A percentile compares a stretch with the other conserved stretches of the same genome.
phyloP scores from a whole-genome alignment of 75 land plant genomes.

The Pinus albicaulis region DNA sequence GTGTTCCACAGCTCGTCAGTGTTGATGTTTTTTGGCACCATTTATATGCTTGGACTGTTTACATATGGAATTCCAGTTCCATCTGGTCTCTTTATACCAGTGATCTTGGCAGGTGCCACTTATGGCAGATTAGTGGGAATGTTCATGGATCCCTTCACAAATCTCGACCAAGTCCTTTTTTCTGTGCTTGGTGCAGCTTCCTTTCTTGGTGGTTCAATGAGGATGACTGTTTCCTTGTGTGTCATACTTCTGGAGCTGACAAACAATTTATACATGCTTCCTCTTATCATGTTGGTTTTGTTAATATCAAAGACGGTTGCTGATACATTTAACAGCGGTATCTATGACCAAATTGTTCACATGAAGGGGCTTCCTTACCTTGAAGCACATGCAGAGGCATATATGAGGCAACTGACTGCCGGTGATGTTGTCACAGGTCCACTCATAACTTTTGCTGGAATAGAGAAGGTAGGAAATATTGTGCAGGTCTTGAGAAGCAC shows the following conservation, averaged over 20 bases:
- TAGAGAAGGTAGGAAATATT: constrained; percentile 73
- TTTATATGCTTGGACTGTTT: constrained; percentile 65
- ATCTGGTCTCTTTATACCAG: constrained; percentile 81
- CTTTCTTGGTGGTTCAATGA: constrained; percentile 95
- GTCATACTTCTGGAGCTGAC: constrained; percentile 92
- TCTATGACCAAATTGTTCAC: constrained; percentile 73
- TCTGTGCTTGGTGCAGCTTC: constrained; percentile 93
- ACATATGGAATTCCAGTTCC: constrained; percentile 91
- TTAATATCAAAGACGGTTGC: constrained; percentile 89
- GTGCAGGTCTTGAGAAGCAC: constrained; percentile 60
- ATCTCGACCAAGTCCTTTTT: constrained; percentile 77
- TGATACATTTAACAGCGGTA: constrained; percentile 71
- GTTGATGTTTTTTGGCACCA: constrained; percentile 58
- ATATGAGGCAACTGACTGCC: constrained; percentile 85
- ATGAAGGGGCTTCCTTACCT: constrained; percentile 82
- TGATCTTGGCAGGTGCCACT: constrained; percentile 80
- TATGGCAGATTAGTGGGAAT: constrained; percentile 87
- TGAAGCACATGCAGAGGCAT: constrained; percentile 81
- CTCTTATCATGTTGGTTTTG: constrained; percentile 91
- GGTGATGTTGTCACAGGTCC: constrained; percentile 73
- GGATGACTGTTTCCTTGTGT: constrained; percentile 94
- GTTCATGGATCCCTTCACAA: constrained; percentile 43
- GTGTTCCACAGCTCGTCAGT: constrained; percentile 59
- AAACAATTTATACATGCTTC: constrained; percentile 78
- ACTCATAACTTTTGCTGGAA: constrained; percentile 55